phyloP scores from a whole-genome alignment of 2,329 filamentous ascomycete species.

The Neonectria punicea region DNA sequence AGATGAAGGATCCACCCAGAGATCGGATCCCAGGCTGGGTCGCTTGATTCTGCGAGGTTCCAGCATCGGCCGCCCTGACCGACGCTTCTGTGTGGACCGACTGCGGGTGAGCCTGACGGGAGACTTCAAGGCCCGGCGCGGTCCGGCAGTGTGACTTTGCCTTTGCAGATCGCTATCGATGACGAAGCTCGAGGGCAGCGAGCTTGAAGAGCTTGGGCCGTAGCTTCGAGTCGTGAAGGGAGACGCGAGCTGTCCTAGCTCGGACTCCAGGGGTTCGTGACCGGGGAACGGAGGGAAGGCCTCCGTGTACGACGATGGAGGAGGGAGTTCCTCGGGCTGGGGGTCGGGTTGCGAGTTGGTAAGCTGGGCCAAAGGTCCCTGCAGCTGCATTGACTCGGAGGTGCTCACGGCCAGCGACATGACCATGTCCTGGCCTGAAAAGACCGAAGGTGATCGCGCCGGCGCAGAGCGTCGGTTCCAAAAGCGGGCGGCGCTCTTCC shows the following conservation, averaged over 20 bases:
- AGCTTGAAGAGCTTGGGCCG: constrained; percentile 68
- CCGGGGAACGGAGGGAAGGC: constrained; percentile 16
- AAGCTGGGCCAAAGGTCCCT: constrained; percentile 70
- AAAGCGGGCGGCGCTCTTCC: constrained; percentile 59
- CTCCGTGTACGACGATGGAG: constrained; percentile 27
- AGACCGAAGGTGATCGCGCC: constrained; percentile 58
- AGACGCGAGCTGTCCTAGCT: constrained; percentile 58
- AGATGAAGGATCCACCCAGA: constrained; percentile 60
- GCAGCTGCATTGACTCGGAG: constrained; percentile 71
- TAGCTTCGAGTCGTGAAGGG: constrained; percentile 69
- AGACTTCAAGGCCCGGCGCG: constrained; percentile 62
- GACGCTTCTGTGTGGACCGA: constrained; percentile 66
- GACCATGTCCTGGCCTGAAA: constrained; percentile 70
- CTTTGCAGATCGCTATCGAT: constrained; percentile 48
- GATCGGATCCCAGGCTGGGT: constrained; percentile 64
- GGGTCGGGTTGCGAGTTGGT: constrained; percentile 54
- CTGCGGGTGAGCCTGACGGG: constrained; percentile 63
- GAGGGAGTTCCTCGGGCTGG: constrained; percentile 36
- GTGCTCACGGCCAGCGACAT: constrained; percentile 72
- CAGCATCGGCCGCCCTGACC: constrained; percentile 57
- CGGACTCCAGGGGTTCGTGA: constrained; percentile 38
- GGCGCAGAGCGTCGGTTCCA: constrained; percentile 62
- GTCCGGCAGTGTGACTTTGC: constrained; percentile 61
- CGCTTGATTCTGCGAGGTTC: constrained; percentile 62
- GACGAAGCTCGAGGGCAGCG: constrained; percentile 53